Conservation (phyloP, 345 rosid genomes). For the Populus deltoides region DNA sequence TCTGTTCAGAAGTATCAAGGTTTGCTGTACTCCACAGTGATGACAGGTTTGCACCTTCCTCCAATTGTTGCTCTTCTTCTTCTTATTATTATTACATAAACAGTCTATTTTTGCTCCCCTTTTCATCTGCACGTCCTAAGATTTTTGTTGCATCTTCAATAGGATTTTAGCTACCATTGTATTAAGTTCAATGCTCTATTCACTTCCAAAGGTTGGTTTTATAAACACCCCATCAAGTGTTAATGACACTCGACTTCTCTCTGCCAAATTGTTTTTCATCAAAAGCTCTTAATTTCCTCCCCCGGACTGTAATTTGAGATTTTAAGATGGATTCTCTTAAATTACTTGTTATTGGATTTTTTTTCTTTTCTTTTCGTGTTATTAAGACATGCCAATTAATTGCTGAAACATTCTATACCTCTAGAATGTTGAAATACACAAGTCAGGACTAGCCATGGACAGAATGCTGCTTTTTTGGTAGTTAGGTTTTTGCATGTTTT, state of each 20-base stretch:
- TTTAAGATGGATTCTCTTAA: background rate
- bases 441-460: background rate
- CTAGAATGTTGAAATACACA: background rate
- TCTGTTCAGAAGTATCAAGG: constrained; percentile 57
- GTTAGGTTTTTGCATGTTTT: background rate
- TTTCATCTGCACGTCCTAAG: background rate
- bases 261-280: background rate
- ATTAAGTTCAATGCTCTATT: background rate
- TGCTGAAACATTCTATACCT: background rate
- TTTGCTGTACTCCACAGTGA: constrained; percentile 58
- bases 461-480: background rate
- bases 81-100: too few species aligned
- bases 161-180: background rate
- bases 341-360: background rate
- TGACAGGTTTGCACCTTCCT: constrained; percentile 43
- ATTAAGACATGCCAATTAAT: background rate
- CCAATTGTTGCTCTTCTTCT: background rate
- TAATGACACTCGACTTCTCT: background rate
- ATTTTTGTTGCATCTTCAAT: too few species aligned
- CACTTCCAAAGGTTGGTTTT: background rate
- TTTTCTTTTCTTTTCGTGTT: background rate
- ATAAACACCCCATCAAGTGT: background rate
- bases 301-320: background rate
- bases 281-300: background rate
- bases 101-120: background rate